These are phyloP conservation scores for Trapa incisa DNA, from an alignment of 345 rosid species.

Conservation along the genomic window DNA sequence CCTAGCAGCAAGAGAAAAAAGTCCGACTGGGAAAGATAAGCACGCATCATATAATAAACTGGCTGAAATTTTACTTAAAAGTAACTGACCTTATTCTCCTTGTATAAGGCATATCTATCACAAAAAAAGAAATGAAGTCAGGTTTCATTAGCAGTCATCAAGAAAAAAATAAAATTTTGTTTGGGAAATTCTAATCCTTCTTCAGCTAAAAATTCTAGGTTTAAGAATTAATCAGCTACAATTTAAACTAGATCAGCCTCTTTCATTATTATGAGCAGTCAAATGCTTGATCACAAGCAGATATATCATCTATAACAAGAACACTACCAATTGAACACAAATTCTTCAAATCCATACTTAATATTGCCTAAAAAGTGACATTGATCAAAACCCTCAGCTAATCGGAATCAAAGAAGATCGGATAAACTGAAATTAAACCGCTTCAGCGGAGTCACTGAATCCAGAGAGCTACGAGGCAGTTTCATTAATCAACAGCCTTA, in stretches of 20 bases:
- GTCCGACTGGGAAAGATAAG: neutral
- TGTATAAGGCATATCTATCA: constrained; percentile 32
- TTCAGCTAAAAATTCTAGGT: neutral
- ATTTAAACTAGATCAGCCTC: neutral
- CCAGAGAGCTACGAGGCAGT: neutral
- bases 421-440: neutral
- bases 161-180: neutral
- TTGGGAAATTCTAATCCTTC: neutral
- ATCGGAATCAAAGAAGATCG: neutral
- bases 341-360: neutral
- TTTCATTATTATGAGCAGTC: neutral
- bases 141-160: neutral
- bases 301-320: neutral
- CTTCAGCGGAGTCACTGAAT: neutral
- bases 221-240: neutral
- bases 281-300: neutral
- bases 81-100: constrained; percentile 41
- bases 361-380: neutral
- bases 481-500: neutral
- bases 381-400: neutral
- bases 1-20: constrained; percentile 13
- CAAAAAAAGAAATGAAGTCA: neutral
- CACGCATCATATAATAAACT: neutral
- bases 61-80: neutral
- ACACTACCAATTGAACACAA: neutral